These are phyloP conservation scores for Coemansia sp. DNA, from an alignment of 192 early-diverging fungal species.

Conservation along the genomic window DNA sequence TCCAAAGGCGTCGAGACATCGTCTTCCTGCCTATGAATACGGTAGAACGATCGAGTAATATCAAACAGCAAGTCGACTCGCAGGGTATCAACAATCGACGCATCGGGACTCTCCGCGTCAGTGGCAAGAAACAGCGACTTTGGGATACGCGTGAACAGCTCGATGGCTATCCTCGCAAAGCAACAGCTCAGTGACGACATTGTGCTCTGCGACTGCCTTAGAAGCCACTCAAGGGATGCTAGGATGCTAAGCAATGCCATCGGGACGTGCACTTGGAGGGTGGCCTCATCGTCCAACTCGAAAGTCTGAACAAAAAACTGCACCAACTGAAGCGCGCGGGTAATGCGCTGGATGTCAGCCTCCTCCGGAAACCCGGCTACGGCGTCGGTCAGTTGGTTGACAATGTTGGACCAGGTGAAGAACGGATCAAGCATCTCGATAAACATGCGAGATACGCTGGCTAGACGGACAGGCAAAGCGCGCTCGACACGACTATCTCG, in stretches of 20 bases:
- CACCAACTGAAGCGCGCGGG: constrained; percentile 59
- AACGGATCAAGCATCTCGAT: constrained; percentile 87
- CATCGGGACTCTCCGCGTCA: background rate
- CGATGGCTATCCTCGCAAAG: constrained; percentile 45
- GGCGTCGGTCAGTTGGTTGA: constrained; percentile 53
- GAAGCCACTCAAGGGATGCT: constrained; percentile 23
- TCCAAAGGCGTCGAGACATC: background rate
- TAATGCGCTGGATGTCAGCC: background rate
- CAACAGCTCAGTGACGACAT: constrained; percentile 12
- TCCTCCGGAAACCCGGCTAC: constrained; percentile 26
- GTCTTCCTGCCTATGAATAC: constrained; percentile 9
- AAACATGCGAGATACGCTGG: constrained; percentile 86
- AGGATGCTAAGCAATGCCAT: constrained; percentile 66
- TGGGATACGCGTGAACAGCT: constrained; percentile 47
- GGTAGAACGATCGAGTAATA: constrained; percentile 31
- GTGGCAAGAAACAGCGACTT: constrained; percentile 22
- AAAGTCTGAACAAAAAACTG: constrained; percentile 73
- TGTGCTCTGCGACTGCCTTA: background rate
- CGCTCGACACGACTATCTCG: constrained; percentile 16
- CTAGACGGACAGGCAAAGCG: constrained; percentile 54
- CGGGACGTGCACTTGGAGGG: constrained; percentile 78
- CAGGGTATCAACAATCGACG: background rate
- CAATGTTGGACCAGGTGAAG: constrained; percentile 77
- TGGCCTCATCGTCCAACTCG: constrained; percentile 81
- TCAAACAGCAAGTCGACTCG: constrained; percentile 16